Evolutionary conservation across 192 early-diverging fungal species (phyloP).

Genomic region (Coemansia sp.): DNA sequence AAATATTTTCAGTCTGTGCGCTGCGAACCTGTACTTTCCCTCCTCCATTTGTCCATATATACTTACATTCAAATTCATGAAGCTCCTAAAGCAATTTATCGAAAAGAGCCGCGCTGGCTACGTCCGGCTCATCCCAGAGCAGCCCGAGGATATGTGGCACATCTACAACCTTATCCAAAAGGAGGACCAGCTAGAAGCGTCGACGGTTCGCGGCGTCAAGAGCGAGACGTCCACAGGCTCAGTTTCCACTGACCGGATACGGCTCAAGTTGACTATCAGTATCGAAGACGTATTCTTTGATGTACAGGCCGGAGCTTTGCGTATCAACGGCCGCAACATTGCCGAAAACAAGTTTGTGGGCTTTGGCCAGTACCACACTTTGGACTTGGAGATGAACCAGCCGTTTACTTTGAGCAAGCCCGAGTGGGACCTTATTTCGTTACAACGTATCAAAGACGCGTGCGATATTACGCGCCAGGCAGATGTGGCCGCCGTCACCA

Average conservation of each 20-base stretch:
- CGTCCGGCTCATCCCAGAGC: conserved; percentile 83
- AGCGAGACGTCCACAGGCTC: conserved; percentile 87
- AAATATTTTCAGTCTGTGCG: not conserved
- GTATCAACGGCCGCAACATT: conserved; percentile 86
- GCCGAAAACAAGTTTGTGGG: conserved; percentile 90
- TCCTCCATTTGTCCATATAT: not conserved
- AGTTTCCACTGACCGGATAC: conserved; percentile 77
- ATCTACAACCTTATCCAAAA: conserved; percentile 84
- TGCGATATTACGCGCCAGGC: conserved; percentile 89
- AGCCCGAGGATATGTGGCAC: conserved; percentile 99
- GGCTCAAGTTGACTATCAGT: conserved; percentile 78
- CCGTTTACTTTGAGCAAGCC: conserved; percentile 85
- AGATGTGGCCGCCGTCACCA: conserved; percentile 90
- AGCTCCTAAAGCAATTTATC: conserved; percentile 69
- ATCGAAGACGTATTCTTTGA: conserved; percentile 92
- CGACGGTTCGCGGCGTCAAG: conserved; percentile 89
- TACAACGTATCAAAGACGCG: conserved; percentile 85
- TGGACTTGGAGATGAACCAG: conserved; percentile 90
- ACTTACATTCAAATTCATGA: conserved; percentile 53
- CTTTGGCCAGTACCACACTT: conserved; percentile 90
- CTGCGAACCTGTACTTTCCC: conserved; percentile 7
- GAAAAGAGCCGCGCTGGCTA: conserved; percentile 82
- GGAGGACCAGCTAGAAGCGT: conserved; percentile 84
- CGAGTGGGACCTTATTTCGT: conserved; percentile 92
- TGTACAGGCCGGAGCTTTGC: conserved; percentile 77